Base-by-base conservation (phyloP, 148 eudicot species). In the Camellia granthamiana region DNA sequence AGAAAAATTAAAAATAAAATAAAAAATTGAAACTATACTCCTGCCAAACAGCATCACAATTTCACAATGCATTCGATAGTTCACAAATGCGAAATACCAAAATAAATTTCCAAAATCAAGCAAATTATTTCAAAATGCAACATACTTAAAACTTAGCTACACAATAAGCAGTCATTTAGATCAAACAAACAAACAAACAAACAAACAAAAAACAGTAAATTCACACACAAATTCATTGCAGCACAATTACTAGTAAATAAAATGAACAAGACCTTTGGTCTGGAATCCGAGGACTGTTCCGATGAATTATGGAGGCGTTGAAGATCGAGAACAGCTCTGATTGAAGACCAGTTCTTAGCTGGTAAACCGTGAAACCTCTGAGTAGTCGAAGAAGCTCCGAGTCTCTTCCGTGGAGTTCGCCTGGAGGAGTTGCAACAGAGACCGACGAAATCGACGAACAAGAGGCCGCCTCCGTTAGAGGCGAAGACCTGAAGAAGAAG, bases 401-500 rank as follows among this genome's bases (percentile, higher is more conserved):
- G 44, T 77, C 82, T 78, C 38, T 30, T 30, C 83, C 90, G 81
- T 74, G 86, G 49, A 82, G 87, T 58, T 44, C 77, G 46, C 85
- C 75, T 61, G 59, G 90, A 81, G 59, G 90, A 81, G 46, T 84
- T 85, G 47, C 85, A 82, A 12, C 82, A 78, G 14, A 94, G 80
- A 6, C 90, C 95, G 62, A 90, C 80, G 78, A 92, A 94, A 66
- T 94, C 97, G 12, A 88, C 87, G 63, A 91, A 85, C 6, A 88
- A 75, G 23, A 84, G 78, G 10, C 92, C 87, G 10, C 92, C 87
- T 66, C 84, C 85, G 58, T 41, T 85, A 13, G 82, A 74, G 8
- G 87, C 87, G 61, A 90, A 84, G 1, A 77, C 77, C 77, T 4
- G 87, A 47, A 30, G 38, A 30, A 30, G 87, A 47, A 16, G 58